Evolutionary conservation across 148 eudicot genomes (phyloP), one percentile per base, ranked within the genome.

Genomic region (Heliamphora exappendiculata): DNA sequence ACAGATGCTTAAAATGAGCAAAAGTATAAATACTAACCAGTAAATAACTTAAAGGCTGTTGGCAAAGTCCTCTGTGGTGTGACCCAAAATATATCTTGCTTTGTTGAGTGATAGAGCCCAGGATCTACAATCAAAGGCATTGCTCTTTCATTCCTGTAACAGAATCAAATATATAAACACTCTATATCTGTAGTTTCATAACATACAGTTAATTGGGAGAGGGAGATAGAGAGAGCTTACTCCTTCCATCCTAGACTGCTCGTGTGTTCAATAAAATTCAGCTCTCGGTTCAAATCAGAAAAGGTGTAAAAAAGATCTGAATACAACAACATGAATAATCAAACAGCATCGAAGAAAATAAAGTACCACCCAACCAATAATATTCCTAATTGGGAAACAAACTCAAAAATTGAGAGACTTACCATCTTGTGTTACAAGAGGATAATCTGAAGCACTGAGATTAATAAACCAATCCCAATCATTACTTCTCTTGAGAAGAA

Each of bases 61-160:
- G 98, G 98, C 82, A 92, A 75, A 66, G 71, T 14, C 82, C 98
- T 88, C 71, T 59, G 80, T 2, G 94, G 93, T 59, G 76, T 76
- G 67, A 87, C 96, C 88, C 80, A 88, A 66, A 86, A 91, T 57
- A 95, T 81, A 33, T 88, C 90, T 11, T 90, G 84, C 70, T 95
- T 95, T 24, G 45, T 87, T 1, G 80, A 34, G 13, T 86, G 85
- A 77, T 91, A 95, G 76, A 95, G 96, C 31, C 98, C 98, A 13
- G 98, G 97, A 63, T 95, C 98, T 45, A 95, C 68, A 60, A 91
- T 89, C 79, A 95, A 73, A 33, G 98, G 98, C 93, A 80, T 86
- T 58, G 91, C 98, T 81, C 98, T 86, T 50, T 82, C 75, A 28
- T 16, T 65, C 87, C 98, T 95, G 89, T 64, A 54, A 81, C 67